Base-by-base conservation (phyloP, 768 basidiomycete genomes). In the Lactarius evosmus region DNA sequence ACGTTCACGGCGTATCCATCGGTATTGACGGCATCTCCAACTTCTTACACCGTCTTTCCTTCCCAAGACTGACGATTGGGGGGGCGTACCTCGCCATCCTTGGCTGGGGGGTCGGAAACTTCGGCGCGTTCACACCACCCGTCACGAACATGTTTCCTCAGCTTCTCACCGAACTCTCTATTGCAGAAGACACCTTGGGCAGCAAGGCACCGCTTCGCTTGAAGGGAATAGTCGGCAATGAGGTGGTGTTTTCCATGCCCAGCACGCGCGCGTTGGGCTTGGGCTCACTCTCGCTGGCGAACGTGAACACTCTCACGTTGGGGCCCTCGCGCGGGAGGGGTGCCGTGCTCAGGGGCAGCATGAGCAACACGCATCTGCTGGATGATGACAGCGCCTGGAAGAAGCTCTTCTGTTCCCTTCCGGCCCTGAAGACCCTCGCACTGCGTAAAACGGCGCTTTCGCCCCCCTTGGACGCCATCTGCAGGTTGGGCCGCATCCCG, bases 71-170 rank as follows among this genome's bases (percentile, higher is more conserved):
- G 14, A 22, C 16, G 29, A 54, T 17, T 11, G 27, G 60, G 29
- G 19, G 61, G 17, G n/a, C 29, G 46, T 50, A 62, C 44, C 61
- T 61, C 11, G 53, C 41, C 14, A 55, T 61, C 36, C 36, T 41
- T 7, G 30, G 33, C 9, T 58, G 38, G 50, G 27, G 62, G 12
- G 8, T 44, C 22, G 12, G n/a, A 33, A 3, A 17, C 32, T 29
- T 53, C 32, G 51, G 56, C 25, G 25, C 25, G 41, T 38, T 30
- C 7, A 29, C 30, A 17, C 33, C 56, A 22, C 27, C 50, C 32
- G 40, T 62, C 49, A 41, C 46, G 22, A 34, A 16, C 19, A 17
- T 58, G 38, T 36, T 41, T 27, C 40, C 40, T 29, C 40, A 25
- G 25, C 12, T 1, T n/a, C 17, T 33, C 9, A 46, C 41, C 7